Conservation (phyloP, 2,329 filamentous ascomycete species). For the Fusarium sp. region DNA sequence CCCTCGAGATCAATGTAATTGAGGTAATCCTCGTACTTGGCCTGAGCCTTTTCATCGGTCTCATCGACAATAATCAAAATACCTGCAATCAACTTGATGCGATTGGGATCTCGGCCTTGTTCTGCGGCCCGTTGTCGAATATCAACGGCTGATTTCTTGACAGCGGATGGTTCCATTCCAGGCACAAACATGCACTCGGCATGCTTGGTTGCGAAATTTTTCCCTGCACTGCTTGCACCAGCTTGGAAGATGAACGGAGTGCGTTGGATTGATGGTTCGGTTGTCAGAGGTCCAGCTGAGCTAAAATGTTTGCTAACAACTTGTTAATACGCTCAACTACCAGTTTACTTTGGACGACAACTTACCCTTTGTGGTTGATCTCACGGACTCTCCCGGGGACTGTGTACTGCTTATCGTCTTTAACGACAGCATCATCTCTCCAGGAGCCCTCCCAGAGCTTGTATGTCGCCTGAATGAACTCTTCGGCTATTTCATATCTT, state of each 20-base stretch:
- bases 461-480: slow-evolving; percentile 62
- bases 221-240: slow-evolving; percentile 61
- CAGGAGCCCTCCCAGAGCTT: slow-evolving; percentile 69
- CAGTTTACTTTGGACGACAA: no score
- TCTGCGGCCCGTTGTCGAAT: slow-evolving; percentile 57
- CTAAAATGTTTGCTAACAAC: background rate
- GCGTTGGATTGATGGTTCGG: slow-evolving; percentile 61
- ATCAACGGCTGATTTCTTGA: slow-evolving; percentile 58
- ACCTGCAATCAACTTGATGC: slow-evolving; percentile 56
- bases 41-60: background rate
- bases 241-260: slow-evolving; percentile 65
- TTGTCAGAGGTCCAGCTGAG: slow-evolving; percentile 58
- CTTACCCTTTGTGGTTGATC: background rate
- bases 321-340: no score
- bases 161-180: slow-evolving; percentile 60
- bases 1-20: background rate
- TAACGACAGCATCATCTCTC: slow-evolving; percentile 56
- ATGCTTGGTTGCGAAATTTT: slow-evolving; percentile 56
- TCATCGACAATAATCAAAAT: background rate
- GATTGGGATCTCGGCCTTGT: slow-evolving; percentile 56
- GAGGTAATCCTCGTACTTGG: background rate
- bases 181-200: slow-evolving; percentile 60
- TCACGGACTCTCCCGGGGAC: background rate
- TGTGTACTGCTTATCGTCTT: slow-evolving; percentile 48
- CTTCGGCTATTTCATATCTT: slow-evolving; percentile 63